Evolutionary conservation across 306 rosid genomes (phyloP).

Genomic region (Clitoria ternatea): DNA sequence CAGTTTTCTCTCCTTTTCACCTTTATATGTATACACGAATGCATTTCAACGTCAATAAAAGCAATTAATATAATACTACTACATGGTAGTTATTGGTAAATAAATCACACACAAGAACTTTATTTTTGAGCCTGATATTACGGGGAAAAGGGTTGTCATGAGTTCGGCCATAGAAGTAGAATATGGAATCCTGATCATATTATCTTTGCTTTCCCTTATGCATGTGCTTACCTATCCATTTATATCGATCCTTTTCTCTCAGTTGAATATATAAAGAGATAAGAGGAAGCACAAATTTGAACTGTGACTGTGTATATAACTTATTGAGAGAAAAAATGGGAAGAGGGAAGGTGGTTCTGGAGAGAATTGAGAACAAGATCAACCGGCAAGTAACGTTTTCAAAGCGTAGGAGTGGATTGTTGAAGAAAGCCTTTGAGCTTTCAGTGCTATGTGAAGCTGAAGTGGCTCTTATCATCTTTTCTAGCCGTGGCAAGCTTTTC

Average conservation of each 20-base stretch:
- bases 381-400: slow-evolving; percentile 83
- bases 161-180: not conserved
- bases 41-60: not conserved
- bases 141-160: slow-evolving; percentile 7
- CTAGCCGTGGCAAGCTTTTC: slow-evolving; percentile 75
- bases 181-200: slow-evolving; percentile 13
- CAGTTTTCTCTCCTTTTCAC: not conserved
- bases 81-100: not conserved
- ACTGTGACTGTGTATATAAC: not conserved
- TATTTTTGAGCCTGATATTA: not conserved
- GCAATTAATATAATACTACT: not conserved
- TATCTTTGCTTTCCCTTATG: not conserved
- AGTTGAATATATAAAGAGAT: slow-evolving; percentile 19
- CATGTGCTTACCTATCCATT: not conserved
- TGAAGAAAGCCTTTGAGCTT: slow-evolving; percentile 84
- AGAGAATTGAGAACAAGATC: slow-evolving; percentile 85
- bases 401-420: slow-evolving; percentile 67
- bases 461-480: slow-evolving; percentile 70
- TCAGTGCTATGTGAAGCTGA: slow-evolving; percentile 81
- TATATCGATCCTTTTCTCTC: not conserved
- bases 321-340: slow-evolving; percentile 37
- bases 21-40: not conserved
- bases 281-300: not conserved
- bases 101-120: slow-evolving; percentile 1
- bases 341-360: slow-evolving; percentile 77